These are phyloP conservation scores for Fusarium sp. DNA, from an alignment of 2,329 filamentous ascomycete genomes.

Conservation along the genomic window DNA sequence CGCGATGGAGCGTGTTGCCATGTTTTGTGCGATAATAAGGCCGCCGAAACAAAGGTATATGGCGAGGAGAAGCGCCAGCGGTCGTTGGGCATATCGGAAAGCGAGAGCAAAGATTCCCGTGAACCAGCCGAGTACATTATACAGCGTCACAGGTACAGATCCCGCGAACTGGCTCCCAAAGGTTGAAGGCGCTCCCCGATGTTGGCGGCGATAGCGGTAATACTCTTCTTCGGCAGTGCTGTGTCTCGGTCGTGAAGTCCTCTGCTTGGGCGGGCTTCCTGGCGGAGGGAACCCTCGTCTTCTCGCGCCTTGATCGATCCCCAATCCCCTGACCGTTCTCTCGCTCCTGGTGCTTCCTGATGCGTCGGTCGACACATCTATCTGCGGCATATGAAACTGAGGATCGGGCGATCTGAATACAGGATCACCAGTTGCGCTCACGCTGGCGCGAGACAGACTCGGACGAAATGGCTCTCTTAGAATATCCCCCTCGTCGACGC, in stretches of 20 bases:
- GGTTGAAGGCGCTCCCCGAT: slow-evolving; percentile 20
- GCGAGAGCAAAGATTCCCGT: slow-evolving; percentile 68
- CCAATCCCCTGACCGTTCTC: slow-evolving; percentile 36
- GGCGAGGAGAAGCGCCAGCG: slow-evolving; percentile 71
- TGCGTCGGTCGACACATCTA: slow-evolving; percentile 55
- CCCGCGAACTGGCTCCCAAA: slow-evolving; percentile 49
- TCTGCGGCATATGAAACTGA: slow-evolving; percentile 65
- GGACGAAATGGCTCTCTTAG: slow-evolving; percentile 67
- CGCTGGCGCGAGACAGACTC: slow-evolving; percentile 57
- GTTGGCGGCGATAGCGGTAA: slow-evolving; percentile 12
- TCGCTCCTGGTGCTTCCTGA: slow-evolving; percentile 48
- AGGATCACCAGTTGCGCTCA: slow-evolving; percentile 38
- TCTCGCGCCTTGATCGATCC: slow-evolving; percentile 37
- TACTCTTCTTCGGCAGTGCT: slow-evolving; percentile 32
- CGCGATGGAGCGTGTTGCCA: slow-evolving; percentile 70
- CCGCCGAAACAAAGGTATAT: slow-evolving; percentile 70
- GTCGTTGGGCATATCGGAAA: slow-evolving; percentile 71
- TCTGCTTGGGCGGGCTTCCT: slow-evolving; percentile 43
- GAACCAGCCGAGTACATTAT: slow-evolving; percentile 60
- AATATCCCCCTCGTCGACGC: slow-evolving; percentile 64
- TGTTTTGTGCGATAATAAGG: slow-evolving; percentile 69
- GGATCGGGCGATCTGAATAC: slow-evolving; percentile 58
- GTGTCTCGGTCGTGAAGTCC: slow-evolving; percentile 26
- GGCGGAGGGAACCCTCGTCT: slow-evolving; percentile 35
- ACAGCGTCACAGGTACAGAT: slow-evolving; percentile 53